Conservation (phyloP, 2,329 filamentous ascomycete genomes). For the Microdochium nivale region DNA sequence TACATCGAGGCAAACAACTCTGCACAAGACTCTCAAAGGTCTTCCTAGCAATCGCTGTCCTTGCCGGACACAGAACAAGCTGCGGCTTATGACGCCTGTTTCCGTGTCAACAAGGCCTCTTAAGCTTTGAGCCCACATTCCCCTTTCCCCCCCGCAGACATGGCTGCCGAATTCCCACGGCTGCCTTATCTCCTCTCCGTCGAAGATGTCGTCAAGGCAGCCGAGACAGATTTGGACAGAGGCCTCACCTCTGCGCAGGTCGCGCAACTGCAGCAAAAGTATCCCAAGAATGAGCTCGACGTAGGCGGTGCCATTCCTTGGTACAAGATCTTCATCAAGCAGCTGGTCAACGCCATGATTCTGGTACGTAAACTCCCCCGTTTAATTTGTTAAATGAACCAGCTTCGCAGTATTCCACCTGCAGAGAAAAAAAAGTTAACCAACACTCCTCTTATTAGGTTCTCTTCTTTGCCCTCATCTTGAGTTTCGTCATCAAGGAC, state of each 20-base stretch:
- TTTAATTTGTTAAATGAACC: background rate
- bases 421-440: background rate
- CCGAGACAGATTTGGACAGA: constrained; percentile 56
- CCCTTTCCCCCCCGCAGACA: constrained; percentile 17
- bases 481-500: constrained; percentile 58
- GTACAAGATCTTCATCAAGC: constrained; percentile 65
- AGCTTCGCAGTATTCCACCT: constrained; percentile 19
- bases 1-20: background rate
- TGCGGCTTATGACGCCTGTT: background rate
- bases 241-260: constrained; percentile 57
- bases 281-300: constrained; percentile 63
- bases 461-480: constrained; percentile 67
- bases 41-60: background rate
- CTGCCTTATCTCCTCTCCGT: constrained; percentile 54
- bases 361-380: constrained; percentile 35
- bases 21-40: background rate
- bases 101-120: constrained; percentile 1
- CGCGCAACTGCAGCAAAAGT: constrained; percentile 44
- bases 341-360: constrained; percentile 72
- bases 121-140: constrained; percentile 3
- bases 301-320: constrained; percentile 58
- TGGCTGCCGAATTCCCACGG: constrained; percentile 38
- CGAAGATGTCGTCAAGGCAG: constrained; percentile 52
- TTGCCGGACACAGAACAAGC: background rate
- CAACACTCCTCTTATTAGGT: constrained; percentile 50